A percentile compares a stretch with the other conserved stretches of the same genome.
Conservation (phyloP, 2,329 filamentous ascomycete species). For the Xylaria sp. region DNA sequence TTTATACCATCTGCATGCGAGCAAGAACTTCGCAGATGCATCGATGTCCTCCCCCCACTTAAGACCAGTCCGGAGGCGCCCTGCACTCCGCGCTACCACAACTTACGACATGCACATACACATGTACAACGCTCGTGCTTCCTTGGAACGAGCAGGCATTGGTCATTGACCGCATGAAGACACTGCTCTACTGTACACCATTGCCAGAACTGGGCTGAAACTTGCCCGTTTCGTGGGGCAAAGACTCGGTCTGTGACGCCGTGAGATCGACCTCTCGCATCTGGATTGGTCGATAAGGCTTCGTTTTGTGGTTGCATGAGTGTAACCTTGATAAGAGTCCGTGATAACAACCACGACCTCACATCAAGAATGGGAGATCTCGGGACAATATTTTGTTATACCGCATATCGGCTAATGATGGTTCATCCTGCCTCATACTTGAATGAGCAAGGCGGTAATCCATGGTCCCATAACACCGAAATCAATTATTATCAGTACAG, state of each 20-base stretch:
- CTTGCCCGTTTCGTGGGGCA: slow-evolving; percentile 6
- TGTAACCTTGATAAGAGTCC: slow-evolving; percentile 25
- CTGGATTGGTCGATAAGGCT: slow-evolving; percentile 23
- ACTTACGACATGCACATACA: slow-evolving; percentile 9
- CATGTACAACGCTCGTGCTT: neutral
- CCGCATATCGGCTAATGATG: neutral
- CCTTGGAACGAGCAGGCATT: slow-evolving; percentile 1
- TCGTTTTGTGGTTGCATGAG: slow-evolving; percentile 9
- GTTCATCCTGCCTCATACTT: neutral
- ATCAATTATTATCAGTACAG: neutral
- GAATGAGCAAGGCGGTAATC: neutral
- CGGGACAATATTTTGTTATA: neutral
- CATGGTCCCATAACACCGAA: too few species aligned
- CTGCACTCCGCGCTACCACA: neutral
- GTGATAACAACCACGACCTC: slow-evolving; percentile 1
- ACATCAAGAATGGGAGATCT: neutral
- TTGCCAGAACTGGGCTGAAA: slow-evolving; percentile 15
- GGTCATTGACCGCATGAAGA: neutral
- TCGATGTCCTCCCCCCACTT: slow-evolving; percentile 3
- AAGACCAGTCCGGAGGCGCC: neutral
- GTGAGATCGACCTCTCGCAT: neutral
- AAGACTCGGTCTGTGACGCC: neutral
- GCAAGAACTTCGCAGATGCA: neutral
- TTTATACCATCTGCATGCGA: slow-evolving; percentile 11
- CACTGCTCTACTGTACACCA: neutral